Conservation (phyloP, 2,329 filamentous ascomycete genomes). For the Aspergillus cejpii region DNA sequence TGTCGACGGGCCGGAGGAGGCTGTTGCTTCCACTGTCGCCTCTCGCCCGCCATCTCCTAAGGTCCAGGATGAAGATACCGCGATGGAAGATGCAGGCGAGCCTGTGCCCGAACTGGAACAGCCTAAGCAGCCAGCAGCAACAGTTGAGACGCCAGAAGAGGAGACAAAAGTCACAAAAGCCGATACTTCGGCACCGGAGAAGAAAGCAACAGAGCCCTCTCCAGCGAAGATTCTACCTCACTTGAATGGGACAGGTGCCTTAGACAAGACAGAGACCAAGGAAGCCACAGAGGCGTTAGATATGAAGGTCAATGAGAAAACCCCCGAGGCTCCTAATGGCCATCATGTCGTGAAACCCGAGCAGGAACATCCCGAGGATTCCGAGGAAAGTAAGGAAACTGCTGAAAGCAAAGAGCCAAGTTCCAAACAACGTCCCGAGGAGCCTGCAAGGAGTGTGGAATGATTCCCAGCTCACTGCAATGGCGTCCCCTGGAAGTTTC, state of each 20-base stretch:
- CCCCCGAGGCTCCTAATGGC: conserved; percentile 14
- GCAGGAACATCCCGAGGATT: conserved; percentile 8
- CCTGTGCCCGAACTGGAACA: conserved; percentile 17
- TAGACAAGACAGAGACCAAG: conserved; percentile 1
- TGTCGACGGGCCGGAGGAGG: conserved; percentile 27
- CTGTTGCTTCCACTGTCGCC: conserved; percentile 22
- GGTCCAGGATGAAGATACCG: conserved; percentile 31
- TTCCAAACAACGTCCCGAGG: conserved; percentile 25
- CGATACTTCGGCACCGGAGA: conserved; percentile 15
- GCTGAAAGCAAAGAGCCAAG: conserved; percentile 14
- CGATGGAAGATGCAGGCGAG: conserved; percentile 36
- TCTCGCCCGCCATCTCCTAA: conserved; percentile 28
- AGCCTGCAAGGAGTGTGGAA: conserved; percentile 29
- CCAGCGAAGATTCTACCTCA: conserved; percentile 17
- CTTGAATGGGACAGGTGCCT: conserved; percentile 13
- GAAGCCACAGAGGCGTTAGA: conserved; percentile 11
- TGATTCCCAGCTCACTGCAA: conserved; percentile 18
- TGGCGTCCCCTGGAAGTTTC: conserved; percentile 24
- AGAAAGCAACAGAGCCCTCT: conserved; percentile 14
- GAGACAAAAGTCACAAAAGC: conserved; percentile 28
- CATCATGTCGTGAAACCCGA: conserved; percentile 11
- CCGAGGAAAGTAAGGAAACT: conserved; percentile 14
- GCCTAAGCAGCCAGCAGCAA: conserved; percentile 13
- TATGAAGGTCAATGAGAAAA: conserved; percentile 12
- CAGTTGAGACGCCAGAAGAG: conserved; percentile 16